These are phyloP conservation scores for Cymbopogon citratus DNA, from an alignment of 176 grass and related monocot species.

Conservation along the genomic window DNA sequence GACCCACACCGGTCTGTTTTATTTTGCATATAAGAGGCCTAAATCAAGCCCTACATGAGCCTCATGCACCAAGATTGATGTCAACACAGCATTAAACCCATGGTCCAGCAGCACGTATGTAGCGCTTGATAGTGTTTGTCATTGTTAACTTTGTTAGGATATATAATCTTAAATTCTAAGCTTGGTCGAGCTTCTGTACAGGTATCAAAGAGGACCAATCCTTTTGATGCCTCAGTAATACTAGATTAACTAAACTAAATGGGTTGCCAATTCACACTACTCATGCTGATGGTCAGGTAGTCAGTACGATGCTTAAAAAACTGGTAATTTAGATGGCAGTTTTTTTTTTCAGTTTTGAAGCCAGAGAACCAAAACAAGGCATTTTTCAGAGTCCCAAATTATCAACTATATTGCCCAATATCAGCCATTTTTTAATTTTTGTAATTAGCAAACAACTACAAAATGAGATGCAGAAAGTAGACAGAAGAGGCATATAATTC, in stretches of 20 bases:
- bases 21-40: too few species aligned
- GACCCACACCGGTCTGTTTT: too few species aligned
- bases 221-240: not conserved
- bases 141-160: conserved; percentile 3
- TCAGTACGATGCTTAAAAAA: not conserved
- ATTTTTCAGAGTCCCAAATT: conserved; percentile 7
- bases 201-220: not conserved
- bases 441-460: not conserved
- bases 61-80: too few species aligned
- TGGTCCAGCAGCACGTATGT: not conserved
- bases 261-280: not conserved
- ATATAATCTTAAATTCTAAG: conserved; percentile 16
- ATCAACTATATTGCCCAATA: not conserved
- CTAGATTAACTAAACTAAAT: not conserved
- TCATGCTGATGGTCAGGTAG: not conserved
- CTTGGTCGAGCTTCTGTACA: conserved; percentile 21
- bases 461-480: not conserved
- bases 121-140: not conserved
- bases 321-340: not conserved
- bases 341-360: not conserved
- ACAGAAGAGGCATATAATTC: not conserved
- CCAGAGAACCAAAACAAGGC: not conserved
- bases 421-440: not conserved
- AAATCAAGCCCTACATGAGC: too few species aligned
- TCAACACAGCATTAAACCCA: too few species aligned